Conservation (phyloP, 352 stramenopile species). For the Phytophthora megakarya region DNA sequence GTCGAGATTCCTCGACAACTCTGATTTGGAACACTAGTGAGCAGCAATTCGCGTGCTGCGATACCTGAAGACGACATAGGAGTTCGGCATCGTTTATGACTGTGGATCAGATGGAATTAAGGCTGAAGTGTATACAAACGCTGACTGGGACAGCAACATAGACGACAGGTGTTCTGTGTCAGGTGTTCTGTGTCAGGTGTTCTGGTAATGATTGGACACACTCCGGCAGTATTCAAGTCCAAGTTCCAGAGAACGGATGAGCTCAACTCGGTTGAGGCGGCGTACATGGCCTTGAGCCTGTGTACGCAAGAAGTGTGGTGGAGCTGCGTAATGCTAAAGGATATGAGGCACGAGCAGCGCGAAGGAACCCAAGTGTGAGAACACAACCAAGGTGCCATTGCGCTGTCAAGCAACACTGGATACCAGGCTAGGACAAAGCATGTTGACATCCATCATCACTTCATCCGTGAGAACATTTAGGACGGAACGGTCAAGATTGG, state of each 20-base stretch:
- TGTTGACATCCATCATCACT: slow-evolving; percentile 5
- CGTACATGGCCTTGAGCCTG: slow-evolving; percentile 4
- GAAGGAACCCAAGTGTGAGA: too few species aligned
- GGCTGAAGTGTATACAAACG: not conserved
- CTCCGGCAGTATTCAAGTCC: not conserved
- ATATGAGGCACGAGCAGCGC: slow-evolving; percentile 1
- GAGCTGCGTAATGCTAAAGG: not conserved
- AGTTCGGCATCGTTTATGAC: not conserved
- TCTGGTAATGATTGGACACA: not conserved
- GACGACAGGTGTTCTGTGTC: not conserved
- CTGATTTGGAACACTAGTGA: not conserved
- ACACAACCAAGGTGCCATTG: slow-evolving; percentile 9
- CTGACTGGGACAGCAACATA: not conserved
- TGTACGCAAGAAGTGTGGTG: slow-evolving; percentile 6
- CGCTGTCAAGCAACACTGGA: slow-evolving; percentile 2
- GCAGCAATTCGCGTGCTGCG: not conserved
- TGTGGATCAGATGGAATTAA: not conserved
- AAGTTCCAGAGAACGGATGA: slow-evolving; percentile 1
- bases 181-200: too few species aligned
- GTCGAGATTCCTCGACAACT: not conserved
- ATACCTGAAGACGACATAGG: not conserved
- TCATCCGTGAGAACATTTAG: not conserved
- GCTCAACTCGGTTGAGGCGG: not conserved
- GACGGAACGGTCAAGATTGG: too few species aligned
- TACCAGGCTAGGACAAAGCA: slow-evolving; percentile 1